Base-by-base conservation (phyloP, 164 flowering plant species). In the Chimonanthus praecox region DNA sequence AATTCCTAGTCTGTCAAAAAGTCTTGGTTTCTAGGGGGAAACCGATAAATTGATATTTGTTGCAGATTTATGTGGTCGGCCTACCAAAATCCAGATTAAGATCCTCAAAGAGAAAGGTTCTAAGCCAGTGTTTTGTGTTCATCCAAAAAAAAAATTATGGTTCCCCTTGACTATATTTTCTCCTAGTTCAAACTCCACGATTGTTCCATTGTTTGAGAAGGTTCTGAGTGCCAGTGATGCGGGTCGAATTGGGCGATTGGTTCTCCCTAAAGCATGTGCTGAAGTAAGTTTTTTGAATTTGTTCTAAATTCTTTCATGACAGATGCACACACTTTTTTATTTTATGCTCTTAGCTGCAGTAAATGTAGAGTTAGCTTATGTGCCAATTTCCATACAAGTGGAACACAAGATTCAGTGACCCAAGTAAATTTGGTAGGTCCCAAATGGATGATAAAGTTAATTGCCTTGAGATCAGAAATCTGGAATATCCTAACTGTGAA, bases 171-270 rank as follows among this genome's bases (percentile, higher is more conserved):
- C 73, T 69, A 21, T 75, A 60, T 58, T 51, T 45, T 67, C 21
- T 77, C 72, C 43, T 66, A 95, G 98, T 75, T 90, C 92, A 75
- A 95, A 95, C 73, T 92, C 98, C 18, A 88, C 88, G 50, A 86
- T 95, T 63, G 94, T 88, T 58, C 99, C 99, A 50, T 78, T 95
- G 72, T 95, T 95, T 78, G 99, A 95, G 89, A 95, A 95, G 87
- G 88, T 88, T 80, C 82, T 95, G 77, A 95, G 99, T 86, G 99
- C 99, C 73, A 95, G 99, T 87, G 99, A 95, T 83, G 99, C 99
- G 58, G 97, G 99, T 65, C 90, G 99, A 74, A 95, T 95, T 76
- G 99, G 99, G 70, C 97, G 98, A 48, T 79, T 95, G 77, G 99
- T 95, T 77, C 97, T 95, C 71, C 99, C 98, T 54, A 95, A 95